Percentiles rank a stretch among this genome's conserved stretches.
phyloP scores from a whole-genome alignment of 768 basidiomycete genomes.

The Mrakia frigida region DNA sequence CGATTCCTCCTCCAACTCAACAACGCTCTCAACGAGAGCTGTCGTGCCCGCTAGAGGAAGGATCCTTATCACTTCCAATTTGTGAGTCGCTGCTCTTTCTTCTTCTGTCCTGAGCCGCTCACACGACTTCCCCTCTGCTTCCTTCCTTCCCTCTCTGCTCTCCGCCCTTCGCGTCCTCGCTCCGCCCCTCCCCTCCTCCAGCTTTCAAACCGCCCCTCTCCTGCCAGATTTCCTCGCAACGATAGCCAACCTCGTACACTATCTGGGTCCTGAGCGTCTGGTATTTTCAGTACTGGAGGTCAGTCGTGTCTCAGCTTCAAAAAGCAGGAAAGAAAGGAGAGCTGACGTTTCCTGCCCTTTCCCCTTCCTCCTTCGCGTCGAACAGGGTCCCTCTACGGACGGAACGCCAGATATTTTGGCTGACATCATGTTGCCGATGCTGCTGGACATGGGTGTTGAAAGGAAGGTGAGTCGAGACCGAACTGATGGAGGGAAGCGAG shows the following conservation, averaged over 20 bases:
- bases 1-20: not conserved
- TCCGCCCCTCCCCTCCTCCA: not conserved
- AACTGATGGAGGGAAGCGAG: not conserved
- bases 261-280: not conserved
- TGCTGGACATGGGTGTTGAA: not conserved
- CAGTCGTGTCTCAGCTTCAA: not conserved
- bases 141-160: not conserved
- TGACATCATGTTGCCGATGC: slow-evolving; percentile 11
- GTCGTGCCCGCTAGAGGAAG: not conserved
- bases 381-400: slow-evolving; percentile 10
- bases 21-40: not conserved
- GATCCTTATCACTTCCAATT: not conserved
- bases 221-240: slow-evolving; percentile 18
- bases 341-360: not conserved
- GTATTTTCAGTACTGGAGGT: slow-evolving; percentile 8
- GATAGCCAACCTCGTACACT: slow-evolving; percentile 13
- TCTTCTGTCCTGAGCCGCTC: not conserved
- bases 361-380: not conserved
- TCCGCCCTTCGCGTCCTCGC: not conserved
- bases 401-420: slow-evolving; percentile 4
- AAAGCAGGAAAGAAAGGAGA: not conserved
- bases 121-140: not conserved
- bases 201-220: slow-evolving; percentile 5
- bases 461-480: not conserved
- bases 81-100: not conserved